phyloP scores from a whole-genome alignment of 306 rosid genomes.

The Quercus engelmannii region DNA sequence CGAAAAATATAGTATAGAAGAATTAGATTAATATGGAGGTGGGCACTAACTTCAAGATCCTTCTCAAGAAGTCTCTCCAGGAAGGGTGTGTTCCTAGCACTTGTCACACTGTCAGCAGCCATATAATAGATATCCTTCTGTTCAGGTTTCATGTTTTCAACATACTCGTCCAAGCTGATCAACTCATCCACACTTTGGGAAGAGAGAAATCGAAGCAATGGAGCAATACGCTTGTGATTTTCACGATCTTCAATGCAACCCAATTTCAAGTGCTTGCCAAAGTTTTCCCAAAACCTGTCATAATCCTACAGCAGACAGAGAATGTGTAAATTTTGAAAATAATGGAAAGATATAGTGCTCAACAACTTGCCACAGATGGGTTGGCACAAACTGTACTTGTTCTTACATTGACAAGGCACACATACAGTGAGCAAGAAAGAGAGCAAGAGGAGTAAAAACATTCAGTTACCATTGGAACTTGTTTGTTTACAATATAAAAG shows the following conservation, averaged over 20 bases:
- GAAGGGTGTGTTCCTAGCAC: conserved; percentile 94
- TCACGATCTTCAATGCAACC: conserved; percentile 99
- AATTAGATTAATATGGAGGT: background rate
- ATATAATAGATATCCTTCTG: conserved; percentile 93
- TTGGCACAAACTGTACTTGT: background rate
- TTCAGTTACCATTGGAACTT: background rate
- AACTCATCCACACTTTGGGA: conserved; percentile 79
- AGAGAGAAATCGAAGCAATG: conserved; percentile 89
- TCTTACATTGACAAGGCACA: background rate
- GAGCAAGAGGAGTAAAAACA: background rate
- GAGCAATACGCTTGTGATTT: conserved; percentile 95
- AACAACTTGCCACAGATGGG: background rate
- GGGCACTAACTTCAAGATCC: conserved; percentile 65
- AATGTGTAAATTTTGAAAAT: conserved; percentile 4
- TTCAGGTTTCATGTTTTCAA: conserved; percentile 92
- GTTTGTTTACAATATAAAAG: background rate
- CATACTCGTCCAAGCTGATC: conserved; percentile 94
- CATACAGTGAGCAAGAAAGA: background rate
- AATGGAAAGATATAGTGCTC: background rate
- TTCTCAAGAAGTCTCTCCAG: conserved; percentile 81
- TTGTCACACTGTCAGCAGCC: conserved; percentile 87
- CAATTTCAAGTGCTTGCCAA: conserved; percentile 86
- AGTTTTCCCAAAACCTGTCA: conserved; percentile 90
- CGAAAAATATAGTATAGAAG: background rate
- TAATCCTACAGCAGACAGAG: conserved; percentile 63